A percentile compares a stretch with the other conserved stretches of the same genome.
Evolutionary conservation across 169 alveolate species (phyloP).

Genomic region (Plasmodium yoelii): DNA sequence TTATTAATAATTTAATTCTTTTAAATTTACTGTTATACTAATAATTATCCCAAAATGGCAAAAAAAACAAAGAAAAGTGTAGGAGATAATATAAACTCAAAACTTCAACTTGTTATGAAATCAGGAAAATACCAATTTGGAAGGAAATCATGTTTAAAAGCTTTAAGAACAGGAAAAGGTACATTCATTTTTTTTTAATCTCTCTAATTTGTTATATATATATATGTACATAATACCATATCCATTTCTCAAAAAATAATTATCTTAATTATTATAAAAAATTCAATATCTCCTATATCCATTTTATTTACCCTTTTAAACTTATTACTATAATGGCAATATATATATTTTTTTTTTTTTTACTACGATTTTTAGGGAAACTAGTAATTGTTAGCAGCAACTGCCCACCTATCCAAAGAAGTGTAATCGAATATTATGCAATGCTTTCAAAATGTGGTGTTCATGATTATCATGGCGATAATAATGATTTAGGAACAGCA

Average conservation of each 20-base stretch:
- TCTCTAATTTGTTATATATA: background rate
- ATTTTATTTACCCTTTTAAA: too few species aligned
- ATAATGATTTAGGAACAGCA: slow-evolving; percentile 96
- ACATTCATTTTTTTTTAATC: slow-evolving; percentile 14
- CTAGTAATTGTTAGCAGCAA: slow-evolving; percentile 96
- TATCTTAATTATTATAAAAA: too few species aligned
- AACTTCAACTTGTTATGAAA: slow-evolving; percentile 97
- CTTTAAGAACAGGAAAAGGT: slow-evolving; percentile 96
- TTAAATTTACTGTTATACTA: too few species aligned
- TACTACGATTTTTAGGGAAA: slow-evolving; percentile 81
- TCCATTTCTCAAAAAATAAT: too few species aligned
- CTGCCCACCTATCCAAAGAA: slow-evolving; percentile 98
- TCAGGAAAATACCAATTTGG: slow-evolving; percentile 98
- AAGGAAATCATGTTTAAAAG: slow-evolving; percentile 94
- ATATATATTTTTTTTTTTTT: too few species aligned
- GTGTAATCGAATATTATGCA: slow-evolving; percentile 98
- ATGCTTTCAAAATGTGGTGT: slow-evolving; percentile 96
- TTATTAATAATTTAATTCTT: too few species aligned
- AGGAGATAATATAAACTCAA: slow-evolving; percentile 95
- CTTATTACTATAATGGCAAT: too few species aligned
- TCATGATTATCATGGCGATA: slow-evolving; percentile 95
- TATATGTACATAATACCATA: too few species aligned
- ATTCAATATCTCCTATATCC: too few species aligned
- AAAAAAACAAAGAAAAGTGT: slow-evolving; percentile 91
- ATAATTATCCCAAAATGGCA: slow-evolving; percentile 82